Evolutionary conservation across 768 basidiomycete species (phyloP).

Genomic region (Coprinopsis cinerea): DNA sequence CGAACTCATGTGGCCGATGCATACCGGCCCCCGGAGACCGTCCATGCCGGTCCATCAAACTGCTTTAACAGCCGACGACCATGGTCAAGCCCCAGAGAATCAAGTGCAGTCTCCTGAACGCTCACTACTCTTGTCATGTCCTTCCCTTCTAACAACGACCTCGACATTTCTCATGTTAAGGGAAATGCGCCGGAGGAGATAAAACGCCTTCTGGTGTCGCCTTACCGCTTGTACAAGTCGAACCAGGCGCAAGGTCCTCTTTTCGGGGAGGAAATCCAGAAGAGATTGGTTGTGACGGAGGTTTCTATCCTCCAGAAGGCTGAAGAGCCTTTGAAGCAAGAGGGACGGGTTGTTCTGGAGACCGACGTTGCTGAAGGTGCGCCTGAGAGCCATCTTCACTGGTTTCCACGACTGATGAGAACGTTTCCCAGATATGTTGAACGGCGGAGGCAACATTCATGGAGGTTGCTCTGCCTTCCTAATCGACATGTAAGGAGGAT

Average conservation of each 20-base stretch:
- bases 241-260: conserved; percentile 10
- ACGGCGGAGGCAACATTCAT: conserved; percentile 40
- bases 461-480: conserved; percentile 52
- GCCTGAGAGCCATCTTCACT: too few relatives aligned
- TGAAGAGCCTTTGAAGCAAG: conserved; percentile 36
- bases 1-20: too few relatives aligned
- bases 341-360: conserved; percentile 39
- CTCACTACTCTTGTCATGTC: background rate
- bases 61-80: background rate
- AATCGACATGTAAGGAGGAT: conserved; percentile 38
- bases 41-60: background rate
- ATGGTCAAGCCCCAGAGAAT: background rate
- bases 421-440: conserved; percentile 47
- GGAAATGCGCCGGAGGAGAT: conserved; percentile 22
- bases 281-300: conserved; percentile 29
- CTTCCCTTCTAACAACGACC: background rate
- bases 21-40: background rate
- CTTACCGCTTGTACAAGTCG: conserved; percentile 9
- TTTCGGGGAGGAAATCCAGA: conserved; percentile 20
- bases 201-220: conserved; percentile 11
- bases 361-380: conserved; percentile 36
- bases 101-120: background rate
- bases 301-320: conserved; percentile 31
- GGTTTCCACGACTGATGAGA: too few relatives aligned
- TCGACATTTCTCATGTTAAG: background rate